These are phyloP conservation scores for Rhodotorula sp. DNA, from an alignment of 1,284 basidiomycete genomes.

Conservation along the genomic window DNA sequence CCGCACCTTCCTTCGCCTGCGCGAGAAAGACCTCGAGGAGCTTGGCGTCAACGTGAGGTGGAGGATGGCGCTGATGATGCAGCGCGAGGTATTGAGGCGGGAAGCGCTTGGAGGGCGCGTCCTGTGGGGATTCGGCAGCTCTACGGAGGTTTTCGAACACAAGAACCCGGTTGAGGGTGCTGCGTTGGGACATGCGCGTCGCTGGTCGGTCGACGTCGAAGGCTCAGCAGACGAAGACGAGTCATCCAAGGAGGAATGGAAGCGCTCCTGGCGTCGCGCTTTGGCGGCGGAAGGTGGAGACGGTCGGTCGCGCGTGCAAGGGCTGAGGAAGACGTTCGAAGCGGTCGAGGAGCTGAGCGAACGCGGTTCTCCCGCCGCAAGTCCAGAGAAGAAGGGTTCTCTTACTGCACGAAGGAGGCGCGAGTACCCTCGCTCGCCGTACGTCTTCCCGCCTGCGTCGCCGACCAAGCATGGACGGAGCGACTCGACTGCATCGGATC, in stretches of 20 bases:
- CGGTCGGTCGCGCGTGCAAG: conserved; percentile 30
- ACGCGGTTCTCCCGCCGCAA: not conserved
- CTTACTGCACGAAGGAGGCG: not conserved
- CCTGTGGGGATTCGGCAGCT: conserved; percentile 28
- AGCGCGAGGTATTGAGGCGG: conserved; percentile 25
- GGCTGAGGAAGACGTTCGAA: conserved; percentile 38
- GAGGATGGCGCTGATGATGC: conserved; percentile 14
- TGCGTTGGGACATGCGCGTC: not conserved
- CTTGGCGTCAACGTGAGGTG: conserved; percentile 41
- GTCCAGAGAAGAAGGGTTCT: not conserved
- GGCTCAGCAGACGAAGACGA: conserved; percentile 20
- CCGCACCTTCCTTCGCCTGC: conserved; percentile 41
- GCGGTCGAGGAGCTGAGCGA: conserved; percentile 8
- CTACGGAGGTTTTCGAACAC: conserved; percentile 1
- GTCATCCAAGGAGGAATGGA: conserved; percentile 41
- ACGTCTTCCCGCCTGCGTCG: not conserved
- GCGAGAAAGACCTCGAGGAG: conserved; percentile 37
- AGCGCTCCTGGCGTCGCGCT: conserved; percentile 34
- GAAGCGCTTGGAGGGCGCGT: conserved; percentile 23
- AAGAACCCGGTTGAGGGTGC: not conserved
- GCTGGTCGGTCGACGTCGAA: conserved; percentile 27
- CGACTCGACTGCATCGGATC: conserved; percentile 6
- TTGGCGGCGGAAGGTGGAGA: not conserved
- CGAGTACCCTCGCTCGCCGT: not conserved
- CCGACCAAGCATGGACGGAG: not conserved